These are phyloP conservation scores for Didymosphaeria variabile DNA, from an alignment of 2,329 filamentous ascomycete species.

Conservation along the genomic window DNA sequence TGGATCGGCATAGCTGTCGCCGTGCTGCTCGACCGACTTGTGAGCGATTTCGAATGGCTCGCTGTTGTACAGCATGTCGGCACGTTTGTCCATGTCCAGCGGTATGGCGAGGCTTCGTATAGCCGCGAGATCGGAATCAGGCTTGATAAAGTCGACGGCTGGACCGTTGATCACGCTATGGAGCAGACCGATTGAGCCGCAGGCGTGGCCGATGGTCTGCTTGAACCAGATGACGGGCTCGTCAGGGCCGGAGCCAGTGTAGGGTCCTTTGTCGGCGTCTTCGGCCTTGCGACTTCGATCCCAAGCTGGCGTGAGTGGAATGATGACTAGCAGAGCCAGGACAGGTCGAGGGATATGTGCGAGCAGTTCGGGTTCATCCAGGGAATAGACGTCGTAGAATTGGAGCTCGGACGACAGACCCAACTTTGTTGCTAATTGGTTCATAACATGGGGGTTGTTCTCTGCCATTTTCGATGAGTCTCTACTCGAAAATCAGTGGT, in stretches of 20 bases:
- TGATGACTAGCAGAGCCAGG: slow-evolving; percentile 60
- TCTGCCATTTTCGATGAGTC: slow-evolving; percentile 44
- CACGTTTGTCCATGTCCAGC: slow-evolving; percentile 69
- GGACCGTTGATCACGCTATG: slow-evolving; percentile 61
- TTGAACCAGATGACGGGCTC: slow-evolving; percentile 65
- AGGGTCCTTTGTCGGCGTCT: slow-evolving; percentile 47
- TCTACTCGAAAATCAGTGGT: slow-evolving; percentile 20
- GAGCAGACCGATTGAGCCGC: slow-evolving; percentile 63
- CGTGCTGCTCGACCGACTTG: slow-evolving; percentile 74
- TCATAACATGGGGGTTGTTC: slow-evolving; percentile 63
- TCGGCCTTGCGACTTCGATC: slow-evolving; percentile 50
- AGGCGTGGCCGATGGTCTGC: slow-evolving; percentile 65
- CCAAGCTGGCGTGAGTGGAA: slow-evolving; percentile 51
- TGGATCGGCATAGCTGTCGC: slow-evolving; percentile 77
- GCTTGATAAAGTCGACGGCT: slow-evolving; percentile 50
- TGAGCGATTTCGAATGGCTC: slow-evolving; percentile 78
- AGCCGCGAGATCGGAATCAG: slow-evolving; percentile 52
- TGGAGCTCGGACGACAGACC: slow-evolving; percentile 55
- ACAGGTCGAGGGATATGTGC: slow-evolving; percentile 59
- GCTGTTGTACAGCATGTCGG: slow-evolving; percentile 76
- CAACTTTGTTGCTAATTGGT: slow-evolving; percentile 55
- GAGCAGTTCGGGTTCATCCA: slow-evolving; percentile 57
- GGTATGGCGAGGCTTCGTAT: slow-evolving; percentile 67
- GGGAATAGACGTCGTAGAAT: slow-evolving; percentile 62
- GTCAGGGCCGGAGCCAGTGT: slow-evolving; percentile 54